phyloP scores from a whole-genome alignment of 2,329 filamentous ascomycete genomes.

The Diplodia intermedia region DNA sequence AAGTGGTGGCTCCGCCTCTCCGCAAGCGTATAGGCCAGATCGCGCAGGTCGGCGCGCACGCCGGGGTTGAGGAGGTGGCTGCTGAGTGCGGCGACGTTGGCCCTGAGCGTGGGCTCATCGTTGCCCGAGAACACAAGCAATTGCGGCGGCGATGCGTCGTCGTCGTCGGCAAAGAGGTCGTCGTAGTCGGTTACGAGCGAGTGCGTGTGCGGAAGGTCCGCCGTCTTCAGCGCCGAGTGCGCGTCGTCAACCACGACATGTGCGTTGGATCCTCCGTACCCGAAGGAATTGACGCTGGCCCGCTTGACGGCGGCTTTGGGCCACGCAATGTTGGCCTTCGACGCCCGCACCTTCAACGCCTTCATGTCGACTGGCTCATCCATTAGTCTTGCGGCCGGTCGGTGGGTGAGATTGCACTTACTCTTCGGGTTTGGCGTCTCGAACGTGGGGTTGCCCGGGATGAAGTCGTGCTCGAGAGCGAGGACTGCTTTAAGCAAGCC shows the following conservation, averaged over 20 bases:
- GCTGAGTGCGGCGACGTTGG: constrained; percentile 10
- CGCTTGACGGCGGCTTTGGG: constrained; percentile 33
- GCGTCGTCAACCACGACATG: constrained; percentile 39
- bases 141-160: constrained; percentile 1
- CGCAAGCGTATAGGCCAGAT: constrained; percentile 26
- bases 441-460: constrained; percentile 37
- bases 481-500: constrained; percentile 42
- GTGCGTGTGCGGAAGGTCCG: constrained; percentile 19
- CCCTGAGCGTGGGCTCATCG: constrained; percentile 31
- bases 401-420: background rate
- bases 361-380: constrained; percentile 15
- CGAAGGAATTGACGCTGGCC: constrained; percentile 39
- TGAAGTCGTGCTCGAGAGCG: constrained; percentile 38
- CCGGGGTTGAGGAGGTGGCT: constrained; percentile 33
- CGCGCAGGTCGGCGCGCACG: constrained; percentile 22
- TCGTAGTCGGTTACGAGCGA: constrained; percentile 27
- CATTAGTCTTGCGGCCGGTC: background rate
- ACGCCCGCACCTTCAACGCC: constrained; percentile 7
- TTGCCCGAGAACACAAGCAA: constrained; percentile 33
- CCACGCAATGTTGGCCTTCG: constrained; percentile 32
- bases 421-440: constrained; percentile 18
- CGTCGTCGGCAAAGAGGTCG: background rate
- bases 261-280: constrained; percentile 40
- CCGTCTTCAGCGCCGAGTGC: background rate
- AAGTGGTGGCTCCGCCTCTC: constrained; percentile 24